Base-by-base conservation (phyloP, 495 filamentous ascomycete species). In the Chlorociboria aeruginascens region DNA sequence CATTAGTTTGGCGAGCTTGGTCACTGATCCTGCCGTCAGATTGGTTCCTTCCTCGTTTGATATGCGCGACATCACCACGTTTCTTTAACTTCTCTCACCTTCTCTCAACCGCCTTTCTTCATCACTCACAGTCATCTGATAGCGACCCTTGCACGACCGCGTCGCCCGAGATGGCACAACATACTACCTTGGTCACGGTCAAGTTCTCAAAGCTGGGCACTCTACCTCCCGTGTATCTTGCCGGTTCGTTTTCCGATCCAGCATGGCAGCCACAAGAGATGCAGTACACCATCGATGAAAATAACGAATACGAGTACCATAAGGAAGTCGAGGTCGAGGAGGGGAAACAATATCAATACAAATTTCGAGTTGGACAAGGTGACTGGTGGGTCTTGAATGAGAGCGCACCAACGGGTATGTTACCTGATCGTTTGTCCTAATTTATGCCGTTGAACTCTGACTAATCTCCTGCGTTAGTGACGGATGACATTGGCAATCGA, bases 301-400 rank as follows among this genome's bases (percentile, higher is more conserved):
- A 68, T 32, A 67, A 66, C 2, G 66, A 66, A 32, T 58, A 70
- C 49, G 32, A 60, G 13, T 76, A 71, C 48, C 63, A 52, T 13
- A 69, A 74, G 33, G 66, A 72, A 17, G 56, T 80, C 29, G 56
- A 64, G 28, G 69, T 60, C 9, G 57, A 67, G 25, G 61, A 66
- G 41, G 71, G 65, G 16, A 63, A 66, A 14, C 61, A 74, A 48
- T 76, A 81, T 49, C 74, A 82, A 53, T 86, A 85, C 66, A 84
- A 85, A 59, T 84, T 86, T 56, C 70, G 80, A 17, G 60, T 83
- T 43, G 81, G 78, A 6, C 40, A 62, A 2, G 74, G 73, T 31
- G 71, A 83, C 52, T 79, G 74, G 73, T 84, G 82, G 83, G 71
- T 76, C 3, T 56, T 81, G 40, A 72, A 84, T 45, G 74, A 82